Conservation (phyloP, 805 yeast genomes). For the Cyberlindnera mrakii region DNA sequence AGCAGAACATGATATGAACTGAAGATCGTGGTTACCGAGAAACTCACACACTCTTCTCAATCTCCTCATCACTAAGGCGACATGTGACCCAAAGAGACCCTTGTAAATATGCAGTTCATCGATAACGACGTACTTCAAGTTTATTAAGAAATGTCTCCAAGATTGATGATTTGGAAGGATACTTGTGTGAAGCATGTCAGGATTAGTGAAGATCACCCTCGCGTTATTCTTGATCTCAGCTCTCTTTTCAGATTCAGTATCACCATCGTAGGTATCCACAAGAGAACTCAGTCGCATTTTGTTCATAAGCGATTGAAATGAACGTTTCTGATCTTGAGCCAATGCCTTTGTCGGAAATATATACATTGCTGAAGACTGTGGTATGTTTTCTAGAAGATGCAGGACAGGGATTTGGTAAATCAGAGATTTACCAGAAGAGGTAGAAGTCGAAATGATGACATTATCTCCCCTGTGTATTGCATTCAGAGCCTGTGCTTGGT, state of each 20-base stretch:
- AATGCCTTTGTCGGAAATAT: constrained; percentile 96
- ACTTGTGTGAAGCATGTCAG: constrained; percentile 86
- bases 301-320: constrained; percentile 54
- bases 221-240: constrained; percentile 52
- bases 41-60: constrained; percentile 56
- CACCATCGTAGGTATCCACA: constrained; percentile 91
- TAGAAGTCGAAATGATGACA: constrained; percentile 87
- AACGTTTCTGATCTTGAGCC: constrained; percentile 92
- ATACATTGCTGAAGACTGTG: constrained; percentile 63
- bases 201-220: constrained; percentile 85
- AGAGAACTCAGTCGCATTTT: constrained; percentile 43
- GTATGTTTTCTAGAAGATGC: constrained; percentile 33
- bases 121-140: constrained; percentile 68
- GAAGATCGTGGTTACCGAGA: constrained; percentile 46
- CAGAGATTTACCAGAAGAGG: constrained; percentile 93
- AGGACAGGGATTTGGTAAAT: constrained; percentile 87
- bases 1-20: constrained; percentile 89
- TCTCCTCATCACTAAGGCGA: constrained; percentile 77
- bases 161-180: constrained; percentile 69
- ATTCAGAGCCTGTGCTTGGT: constrained; percentile 76
- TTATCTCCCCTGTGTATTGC: constrained; percentile 50
- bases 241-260: constrained; percentile 61
- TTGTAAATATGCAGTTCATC: constrained; percentile 84
- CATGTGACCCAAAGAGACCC: constrained; percentile 92
- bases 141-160: constrained; percentile 66